These are phyloP conservation scores for Hibiscus trionum DNA, from an alignment of 345 rosid species.

Conservation along the genomic window DNA sequence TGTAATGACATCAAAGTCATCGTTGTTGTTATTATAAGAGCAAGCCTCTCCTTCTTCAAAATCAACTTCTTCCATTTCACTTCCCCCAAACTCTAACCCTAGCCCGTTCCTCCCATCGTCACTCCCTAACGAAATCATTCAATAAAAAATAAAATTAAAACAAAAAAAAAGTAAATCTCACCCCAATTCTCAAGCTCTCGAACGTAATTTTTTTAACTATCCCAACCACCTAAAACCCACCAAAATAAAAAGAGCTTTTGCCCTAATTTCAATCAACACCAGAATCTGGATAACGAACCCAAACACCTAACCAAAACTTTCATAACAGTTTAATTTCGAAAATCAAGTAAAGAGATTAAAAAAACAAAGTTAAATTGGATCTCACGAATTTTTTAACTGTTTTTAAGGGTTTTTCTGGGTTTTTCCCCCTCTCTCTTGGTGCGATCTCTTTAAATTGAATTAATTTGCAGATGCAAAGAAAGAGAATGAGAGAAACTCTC, in stretches of 20 bases:
- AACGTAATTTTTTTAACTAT: conserved; percentile 8
- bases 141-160: neutral
- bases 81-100: neutral
- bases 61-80: conserved; percentile 51
- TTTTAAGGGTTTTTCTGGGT: neutral
- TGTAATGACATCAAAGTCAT: conserved; percentile 35
- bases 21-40: conserved; percentile 44
- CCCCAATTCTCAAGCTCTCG: conserved; percentile 19
- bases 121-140: conserved; percentile 41
- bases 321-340: neutral
- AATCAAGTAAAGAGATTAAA: conserved; percentile 1
- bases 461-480: conserved; percentile 17
- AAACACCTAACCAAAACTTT: neutral
- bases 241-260: conserved; percentile 21
- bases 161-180: conserved; percentile 2
- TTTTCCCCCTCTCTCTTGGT: conserved; percentile 4
- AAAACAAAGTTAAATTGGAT: neutral
- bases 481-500: conserved; percentile 18
- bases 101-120: neutral
- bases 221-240: conserved; percentile 26
- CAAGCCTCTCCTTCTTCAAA: conserved; percentile 79
- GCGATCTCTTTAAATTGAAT: conserved; percentile 41
- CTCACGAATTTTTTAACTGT: neutral
- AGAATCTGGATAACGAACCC: conserved; percentile 31
- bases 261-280: conserved; percentile 24